Percentiles rank a stretch among this genome's conserved stretches.
Conservation (phyloP, 2,329 filamentous ascomycete species). For the Diaporthe australafricana region DNA sequence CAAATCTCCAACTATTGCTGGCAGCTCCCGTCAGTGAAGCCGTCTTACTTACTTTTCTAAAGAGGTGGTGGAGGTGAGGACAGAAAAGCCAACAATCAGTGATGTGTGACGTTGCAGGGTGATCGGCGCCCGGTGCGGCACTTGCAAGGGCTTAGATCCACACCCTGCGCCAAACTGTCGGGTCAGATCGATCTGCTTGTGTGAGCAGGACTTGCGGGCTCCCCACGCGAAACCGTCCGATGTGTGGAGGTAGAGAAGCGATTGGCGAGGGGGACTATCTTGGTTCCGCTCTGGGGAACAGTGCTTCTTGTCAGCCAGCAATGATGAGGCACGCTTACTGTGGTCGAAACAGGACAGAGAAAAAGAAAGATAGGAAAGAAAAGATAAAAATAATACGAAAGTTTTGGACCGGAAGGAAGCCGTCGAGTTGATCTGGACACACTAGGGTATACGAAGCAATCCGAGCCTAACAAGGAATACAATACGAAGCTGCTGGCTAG, state of each 20-base stretch:
- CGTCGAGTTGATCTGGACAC: too few relatives aligned
- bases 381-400: too few relatives aligned
- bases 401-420: too few relatives aligned
- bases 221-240: neutral
- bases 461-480: neutral
- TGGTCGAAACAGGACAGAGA: too few relatives aligned
- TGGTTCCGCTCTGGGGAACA: neutral
- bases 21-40: neutral
- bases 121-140: constrained; percentile 14
- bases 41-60: neutral
- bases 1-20: neutral
- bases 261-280: neutral
- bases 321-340: neutral
- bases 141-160: constrained; percentile 16
- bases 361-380: too few relatives aligned
- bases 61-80: neutral
- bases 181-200: constrained; percentile 16
- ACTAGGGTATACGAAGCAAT: too few relatives aligned
- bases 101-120: constrained; percentile 16
- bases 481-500: neutral
- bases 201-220: neutral
- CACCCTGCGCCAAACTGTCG: constrained; percentile 24
- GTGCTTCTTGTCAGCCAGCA: neutral
- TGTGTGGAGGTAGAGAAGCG: neutral
- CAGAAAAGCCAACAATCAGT: neutral